phyloP scores from a whole-genome alignment of 1,284 basidiomycete species.

The Afroboletus lepidellus region DNA sequence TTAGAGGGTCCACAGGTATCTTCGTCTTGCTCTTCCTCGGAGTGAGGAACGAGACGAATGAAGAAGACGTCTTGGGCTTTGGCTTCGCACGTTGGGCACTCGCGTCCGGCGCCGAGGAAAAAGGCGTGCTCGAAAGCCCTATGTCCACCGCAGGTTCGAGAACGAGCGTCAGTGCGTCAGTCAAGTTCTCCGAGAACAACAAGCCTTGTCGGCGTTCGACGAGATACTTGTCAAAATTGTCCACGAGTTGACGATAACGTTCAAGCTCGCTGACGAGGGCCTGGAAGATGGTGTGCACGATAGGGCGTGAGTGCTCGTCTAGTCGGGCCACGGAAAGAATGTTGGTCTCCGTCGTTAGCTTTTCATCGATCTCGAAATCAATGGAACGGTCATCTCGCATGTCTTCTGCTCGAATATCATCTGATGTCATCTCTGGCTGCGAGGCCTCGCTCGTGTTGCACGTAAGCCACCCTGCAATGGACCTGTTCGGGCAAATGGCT shows the following conservation, averaged over 20 bases:
- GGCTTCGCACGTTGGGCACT: conserved; percentile 41
- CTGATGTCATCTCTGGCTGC: conserved; percentile 22
- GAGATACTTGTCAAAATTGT: conserved; percentile 83
- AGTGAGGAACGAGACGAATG: conserved; percentile 75
- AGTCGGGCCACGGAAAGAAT: conserved; percentile 62
- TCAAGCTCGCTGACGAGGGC: conserved; percentile 78
- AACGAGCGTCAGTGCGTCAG: conserved; percentile 79
- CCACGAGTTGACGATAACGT: conserved; percentile 70
- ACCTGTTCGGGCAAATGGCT: conserved; percentile 81
- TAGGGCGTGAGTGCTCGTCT: conserved; percentile 70
- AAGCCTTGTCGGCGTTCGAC: conserved; percentile 86
- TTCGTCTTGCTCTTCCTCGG: conserved; percentile 64
- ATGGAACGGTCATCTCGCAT: conserved; percentile 74
- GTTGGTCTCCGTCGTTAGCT: conserved; percentile 56
- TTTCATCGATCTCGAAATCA: conserved; percentile 69
- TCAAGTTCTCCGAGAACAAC: conserved; percentile 89
- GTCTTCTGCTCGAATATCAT: conserved; percentile 29
- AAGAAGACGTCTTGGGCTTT: conserved; percentile 58
- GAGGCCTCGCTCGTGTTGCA: conserved; percentile 48
- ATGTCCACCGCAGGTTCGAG: conserved; percentile 58
- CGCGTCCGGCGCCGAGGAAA: conserved; percentile 25
- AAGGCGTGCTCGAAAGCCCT: conserved; percentile 20
- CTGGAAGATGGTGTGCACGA: conserved; percentile 77
- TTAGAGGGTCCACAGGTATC: conserved; percentile 40
- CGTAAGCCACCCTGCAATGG: conserved; percentile 86